Evolutionary conservation across 441 rosid species (phyloP).

Genomic region (Flueggea neowawraea): DNA sequence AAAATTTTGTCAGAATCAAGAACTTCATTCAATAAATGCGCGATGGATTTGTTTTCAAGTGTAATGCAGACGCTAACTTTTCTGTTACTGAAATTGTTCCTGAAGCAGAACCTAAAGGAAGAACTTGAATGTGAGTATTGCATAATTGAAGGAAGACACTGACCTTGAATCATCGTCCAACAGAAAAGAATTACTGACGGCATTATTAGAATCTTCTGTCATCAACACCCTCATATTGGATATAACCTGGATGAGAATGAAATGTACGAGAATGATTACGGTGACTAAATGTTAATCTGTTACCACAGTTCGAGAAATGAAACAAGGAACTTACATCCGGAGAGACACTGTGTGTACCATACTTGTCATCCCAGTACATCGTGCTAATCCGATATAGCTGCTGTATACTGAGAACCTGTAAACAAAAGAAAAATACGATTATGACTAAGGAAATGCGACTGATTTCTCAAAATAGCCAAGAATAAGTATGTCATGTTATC

Average conservation of each 20-base stretch:
- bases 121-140: too few relatives aligned
- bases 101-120: too few relatives aligned
- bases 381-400: slow-evolving; percentile 97
- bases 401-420: slow-evolving; percentile 92
- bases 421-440: slow-evolving; percentile 8
- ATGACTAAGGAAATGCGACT: neutral
- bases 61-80: too few relatives aligned
- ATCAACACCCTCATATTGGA: slow-evolving; percentile 93
- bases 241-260: slow-evolving; percentile 53
- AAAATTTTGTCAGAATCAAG: neutral
- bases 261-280: neutral
- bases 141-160: slow-evolving; percentile 4
- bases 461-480: too few relatives aligned
- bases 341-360: slow-evolving; percentile 94
- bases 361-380: slow-evolving; percentile 99
- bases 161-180: slow-evolving; percentile 99
- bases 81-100: too few relatives aligned
- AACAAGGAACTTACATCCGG: slow-evolving; percentile 66
- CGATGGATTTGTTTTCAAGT: too few relatives aligned
- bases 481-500: neutral
- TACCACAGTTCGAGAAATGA: neutral
- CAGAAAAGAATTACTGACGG: slow-evolving; percentile 94
- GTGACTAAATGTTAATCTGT: neutral
- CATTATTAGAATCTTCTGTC: slow-evolving; percentile 99
- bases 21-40: neutral